Conservation (phyloP, 169 alveolate genomes). For the Besnoitia besnoiti region DNA sequence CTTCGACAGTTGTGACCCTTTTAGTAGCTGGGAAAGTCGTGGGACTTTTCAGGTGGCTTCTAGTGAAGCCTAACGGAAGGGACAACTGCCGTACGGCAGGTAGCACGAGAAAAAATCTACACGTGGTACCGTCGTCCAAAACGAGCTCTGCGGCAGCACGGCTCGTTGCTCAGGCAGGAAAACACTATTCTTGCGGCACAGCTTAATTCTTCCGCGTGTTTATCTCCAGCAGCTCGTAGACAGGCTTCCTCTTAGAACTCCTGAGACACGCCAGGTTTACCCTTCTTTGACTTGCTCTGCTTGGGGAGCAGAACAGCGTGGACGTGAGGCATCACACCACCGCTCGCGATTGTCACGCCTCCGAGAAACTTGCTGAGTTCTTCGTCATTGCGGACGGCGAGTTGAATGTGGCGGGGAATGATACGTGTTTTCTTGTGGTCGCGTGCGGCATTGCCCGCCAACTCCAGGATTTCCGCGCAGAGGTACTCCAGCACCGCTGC, state of each 20-base stretch:
- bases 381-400: slow-evolving; percentile 98
- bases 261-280: not conserved
- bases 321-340: slow-evolving; percentile 98
- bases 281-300: slow-evolving; percentile 70
- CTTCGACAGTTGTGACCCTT: too few relatives aligned
- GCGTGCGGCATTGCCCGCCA: slow-evolving; percentile 98
- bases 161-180: not conserved
- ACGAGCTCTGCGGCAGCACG: not conserved
- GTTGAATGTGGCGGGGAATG: slow-evolving; percentile 98
- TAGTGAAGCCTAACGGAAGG: slow-evolving; percentile 35
- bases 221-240: not conserved
- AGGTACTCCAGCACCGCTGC: slow-evolving; percentile 98
- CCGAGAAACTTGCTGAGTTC: slow-evolving; percentile 97
- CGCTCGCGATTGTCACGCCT: slow-evolving; percentile 97
- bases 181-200: not conserved
- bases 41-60: slow-evolving; percentile 34
- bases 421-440: slow-evolving; percentile 97
- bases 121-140: not conserved
- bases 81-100: not conserved
- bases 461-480: slow-evolving; percentile 97
- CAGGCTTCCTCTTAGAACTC: slow-evolving; percentile 15
- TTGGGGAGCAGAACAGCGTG: slow-evolving; percentile 95
- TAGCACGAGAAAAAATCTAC: too few relatives aligned
- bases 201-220: not conserved
- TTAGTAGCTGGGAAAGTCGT: too few relatives aligned